Evolutionary conservation across 257 asterid species (phyloP), one percentile per base, ranked within the genome.

Genomic region (Asclepias syriaca): DNA sequence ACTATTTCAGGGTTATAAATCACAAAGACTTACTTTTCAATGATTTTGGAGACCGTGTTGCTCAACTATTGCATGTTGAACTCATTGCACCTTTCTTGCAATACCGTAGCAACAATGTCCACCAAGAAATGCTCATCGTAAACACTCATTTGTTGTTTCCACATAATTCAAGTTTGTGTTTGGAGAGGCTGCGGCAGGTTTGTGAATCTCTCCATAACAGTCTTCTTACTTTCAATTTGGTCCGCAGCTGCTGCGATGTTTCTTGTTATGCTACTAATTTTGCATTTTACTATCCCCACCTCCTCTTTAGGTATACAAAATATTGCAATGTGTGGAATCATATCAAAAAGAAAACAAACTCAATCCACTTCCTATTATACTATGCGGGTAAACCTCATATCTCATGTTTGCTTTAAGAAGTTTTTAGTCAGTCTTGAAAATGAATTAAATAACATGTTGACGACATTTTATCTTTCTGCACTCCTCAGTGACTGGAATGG

Each of bases 11-110:
- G 81, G 83, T 95, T 81, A 86, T 92, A 79, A 82, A 71, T 83
- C 96, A 95, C 82, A 84, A 82, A 40, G 97, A 88, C 76, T 77
- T 95, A 83, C 98, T 92, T 65, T 95, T 95, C 86, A 92, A 95
- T 81, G 99, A 92, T 86, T 95, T 92, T 59, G 99, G 98, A 34
- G 99, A 95, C 79, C 96, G 99, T 40, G 99, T 95, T 75, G 99
- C 99, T 69, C 99, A 95, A 84, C 80, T 95, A 27, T 82, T 95
- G 76, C 99, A 95, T 19, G 96, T 92, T 27, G 98, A 95, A 80
- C 81, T 95, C 58, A 72, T 83, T 49, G 76, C 87, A 55, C 91
- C 98, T 72, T 59, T 80, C 70, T 75, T 90, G 21, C 90, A 87
- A 80, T 80, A 73, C 71, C 82, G 77, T 53, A 84, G 72, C 77